Evolutionary conservation across 1,139 yeast species (phyloP).

Genomic region (Blastobotrys illinoisensis): DNA sequence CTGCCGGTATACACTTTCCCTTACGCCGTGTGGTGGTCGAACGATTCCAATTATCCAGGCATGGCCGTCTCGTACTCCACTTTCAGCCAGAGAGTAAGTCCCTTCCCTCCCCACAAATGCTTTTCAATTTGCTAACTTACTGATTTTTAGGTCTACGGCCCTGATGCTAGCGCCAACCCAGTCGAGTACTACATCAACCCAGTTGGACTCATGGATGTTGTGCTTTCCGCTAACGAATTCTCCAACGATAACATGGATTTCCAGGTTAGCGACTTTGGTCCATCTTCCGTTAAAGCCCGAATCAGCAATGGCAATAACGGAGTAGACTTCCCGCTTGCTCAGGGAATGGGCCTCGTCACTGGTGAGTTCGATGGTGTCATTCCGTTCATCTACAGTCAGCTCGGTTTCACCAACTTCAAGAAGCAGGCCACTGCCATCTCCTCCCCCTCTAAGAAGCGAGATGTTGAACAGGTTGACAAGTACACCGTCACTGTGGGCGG

Average conservation of each 20-base stretch:
- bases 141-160: constrained; percentile 27
- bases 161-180: constrained; percentile 31
- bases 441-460: background rate
- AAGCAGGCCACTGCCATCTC: constrained; percentile 31
- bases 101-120: background rate
- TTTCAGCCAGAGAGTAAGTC: constrained; percentile 37
- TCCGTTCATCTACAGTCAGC: constrained; percentile 48
- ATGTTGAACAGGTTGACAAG: constrained; percentile 43
- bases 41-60: constrained; percentile 43
- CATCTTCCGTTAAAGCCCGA: constrained; percentile 51
- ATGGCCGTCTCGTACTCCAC: constrained; percentile 57
- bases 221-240: constrained; percentile 52
- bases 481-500: constrained; percentile 50
- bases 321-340: constrained; percentile 42
- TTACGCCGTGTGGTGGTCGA: constrained; percentile 50
- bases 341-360: constrained; percentile 78
- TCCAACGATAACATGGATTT: constrained; percentile 39
- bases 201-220: constrained; percentile 45
- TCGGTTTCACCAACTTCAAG: constrained; percentile 46
- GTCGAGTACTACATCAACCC: constrained; percentile 53
- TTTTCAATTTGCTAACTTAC: too few species aligned
- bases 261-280: constrained; percentile 43
- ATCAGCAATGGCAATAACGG: constrained; percentile 37
- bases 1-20: constrained; percentile 51
- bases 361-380: constrained; percentile 58